phyloP scores from a whole-genome alignment of 2,329 filamentous ascomycete genomes.

The Hirsutella minnesotensis region DNA sequence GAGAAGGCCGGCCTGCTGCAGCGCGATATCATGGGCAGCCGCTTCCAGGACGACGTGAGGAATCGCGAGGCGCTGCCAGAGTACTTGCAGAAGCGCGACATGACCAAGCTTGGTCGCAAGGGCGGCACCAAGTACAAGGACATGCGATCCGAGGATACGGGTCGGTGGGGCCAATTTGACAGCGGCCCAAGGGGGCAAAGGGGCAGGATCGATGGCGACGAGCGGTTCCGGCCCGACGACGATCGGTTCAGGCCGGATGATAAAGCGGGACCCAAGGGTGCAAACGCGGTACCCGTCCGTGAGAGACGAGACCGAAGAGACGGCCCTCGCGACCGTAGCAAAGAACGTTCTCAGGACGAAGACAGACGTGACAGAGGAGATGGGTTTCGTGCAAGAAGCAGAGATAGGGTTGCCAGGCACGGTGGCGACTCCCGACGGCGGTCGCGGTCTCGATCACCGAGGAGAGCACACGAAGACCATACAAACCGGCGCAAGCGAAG shows the following conservation, averaged over 20 bases:
- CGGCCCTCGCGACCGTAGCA: not conserved
- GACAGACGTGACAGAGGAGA: not conserved
- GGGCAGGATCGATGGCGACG: constrained; percentile 38
- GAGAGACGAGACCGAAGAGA: constrained; percentile 22
- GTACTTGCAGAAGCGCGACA: constrained; percentile 85
- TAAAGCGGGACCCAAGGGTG: constrained; percentile 41
- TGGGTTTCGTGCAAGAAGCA: constrained; percentile 3
- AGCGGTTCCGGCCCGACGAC: constrained; percentile 55
- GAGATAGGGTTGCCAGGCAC: not conserved
- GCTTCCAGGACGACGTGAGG: constrained; percentile 70
- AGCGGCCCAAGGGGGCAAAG: constrained; percentile 20
- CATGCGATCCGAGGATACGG: constrained; percentile 81
- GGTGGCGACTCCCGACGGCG: constrained; percentile 7
- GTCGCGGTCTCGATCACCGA: constrained; percentile 38
- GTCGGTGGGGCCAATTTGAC: constrained; percentile 61
- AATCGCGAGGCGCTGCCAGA: constrained; percentile 78
- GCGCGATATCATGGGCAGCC: constrained; percentile 75
- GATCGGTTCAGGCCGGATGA: constrained; percentile 31
- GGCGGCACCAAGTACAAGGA: constrained; percentile 85
- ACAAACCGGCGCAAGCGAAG: constrained; percentile 43
- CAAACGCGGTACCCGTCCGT: constrained; percentile 60
- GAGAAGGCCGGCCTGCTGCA: constrained; percentile 63
- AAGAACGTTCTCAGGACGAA: not conserved
- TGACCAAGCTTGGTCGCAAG: constrained; percentile 88
- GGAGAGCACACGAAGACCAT: constrained; percentile 31